Evolutionary conservation across 2,329 filamentous ascomycete genomes (phyloP), one percentile per base, ranked within the genome.

Genomic region (Aspergillus texensis): DNA sequence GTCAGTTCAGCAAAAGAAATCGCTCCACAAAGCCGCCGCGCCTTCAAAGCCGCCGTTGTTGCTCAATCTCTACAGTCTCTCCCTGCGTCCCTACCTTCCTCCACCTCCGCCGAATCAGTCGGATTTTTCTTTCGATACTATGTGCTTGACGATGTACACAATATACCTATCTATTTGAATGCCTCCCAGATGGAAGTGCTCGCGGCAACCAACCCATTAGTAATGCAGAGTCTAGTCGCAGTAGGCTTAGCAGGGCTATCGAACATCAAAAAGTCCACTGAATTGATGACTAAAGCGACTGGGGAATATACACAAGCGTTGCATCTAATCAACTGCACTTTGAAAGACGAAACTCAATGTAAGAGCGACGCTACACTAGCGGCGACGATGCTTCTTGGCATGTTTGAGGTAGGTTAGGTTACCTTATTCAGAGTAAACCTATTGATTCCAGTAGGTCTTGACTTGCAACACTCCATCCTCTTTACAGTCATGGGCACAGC

Each of bases 41-140:
- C 21, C 24, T 16, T 24, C 45, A 26, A 48, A 46, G 43, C n/a
- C 8, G n/a, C n/a, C 5, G 21, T 46, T 14, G 43, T 46, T 21
- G 43, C 43, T 12, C 43, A 46, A 24, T 46, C 43, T 46, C n/a
- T 46, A 16, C 43, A 24, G n/a, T 21, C 43, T 8, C 43, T 46
- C 10, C 43, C 43, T 12, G n/a, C 10, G 10, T 46, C n/a, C n/a
- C 45, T 48, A 6, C 14, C 45, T 6, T 48, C 21, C 6, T 48
- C 45, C 45, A 48, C 6, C 11, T 50, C 55, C 19, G 61, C 55
- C 8, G 39, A 50, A 39, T 63, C 61, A 1, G 55, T 63, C 24
- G 55, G 61, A 12, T 48, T 63, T 8, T 63, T 59, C 41, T 52
- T 63, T 19, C 61, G 59, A 4, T 46, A 63, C 16, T 63, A 60